Evolutionary conservation across 2,329 filamentous ascomycete species (phyloP).

Genomic region (Exophiala xenobiotica): DNA sequence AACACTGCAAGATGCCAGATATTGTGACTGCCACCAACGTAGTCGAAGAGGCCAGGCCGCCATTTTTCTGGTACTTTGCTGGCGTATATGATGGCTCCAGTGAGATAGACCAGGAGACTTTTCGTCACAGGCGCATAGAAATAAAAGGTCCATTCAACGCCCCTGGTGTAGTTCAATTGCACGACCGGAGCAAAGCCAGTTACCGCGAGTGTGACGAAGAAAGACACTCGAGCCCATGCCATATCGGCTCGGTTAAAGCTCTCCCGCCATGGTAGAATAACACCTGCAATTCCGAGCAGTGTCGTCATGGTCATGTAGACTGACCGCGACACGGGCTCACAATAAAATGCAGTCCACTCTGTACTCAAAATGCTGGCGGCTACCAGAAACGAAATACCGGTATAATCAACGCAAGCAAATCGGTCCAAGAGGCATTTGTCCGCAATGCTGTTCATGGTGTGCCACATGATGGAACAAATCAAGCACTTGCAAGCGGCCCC

Average conservation of each 20-base stretch:
- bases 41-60: slow-evolving; percentile 91
- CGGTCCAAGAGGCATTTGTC: slow-evolving; percentile 86
- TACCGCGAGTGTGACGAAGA: slow-evolving; percentile 81
- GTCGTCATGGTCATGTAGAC: slow-evolving; percentile 81
- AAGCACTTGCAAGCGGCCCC: slow-evolving; percentile 93
- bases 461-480: slow-evolving; percentile 93
- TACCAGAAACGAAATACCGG: slow-evolving; percentile 91
- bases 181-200: slow-evolving; percentile 88
- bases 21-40: slow-evolving; percentile 92
- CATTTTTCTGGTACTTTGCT: slow-evolving; percentile 91
- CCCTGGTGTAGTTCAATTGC: slow-evolving; percentile 76
- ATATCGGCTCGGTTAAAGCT: slow-evolving; percentile 90
- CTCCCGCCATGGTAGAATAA: slow-evolving; percentile 93
- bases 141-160: slow-evolving; percentile 74
- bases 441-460: slow-evolving; percentile 97
- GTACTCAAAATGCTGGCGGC: slow-evolving; percentile 96
- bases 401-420: slow-evolving; percentile 98
- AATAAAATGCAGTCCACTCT: slow-evolving; percentile 98
- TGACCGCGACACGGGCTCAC: slow-evolving; percentile 84
- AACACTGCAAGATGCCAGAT: slow-evolving; percentile 95
- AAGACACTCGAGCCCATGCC: slow-evolving; percentile 87
- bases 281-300: slow-evolving; percentile 77
- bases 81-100: slow-evolving; percentile 83
- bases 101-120: slow-evolving; percentile 80
- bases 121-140: slow-evolving; percentile 89